A percentile compares a stretch with the other conserved stretches of the same genome.
Evolutionary conservation across 108 stramenopile species (phyloP).

Genomic region (Nitzschia sp.): DNA sequence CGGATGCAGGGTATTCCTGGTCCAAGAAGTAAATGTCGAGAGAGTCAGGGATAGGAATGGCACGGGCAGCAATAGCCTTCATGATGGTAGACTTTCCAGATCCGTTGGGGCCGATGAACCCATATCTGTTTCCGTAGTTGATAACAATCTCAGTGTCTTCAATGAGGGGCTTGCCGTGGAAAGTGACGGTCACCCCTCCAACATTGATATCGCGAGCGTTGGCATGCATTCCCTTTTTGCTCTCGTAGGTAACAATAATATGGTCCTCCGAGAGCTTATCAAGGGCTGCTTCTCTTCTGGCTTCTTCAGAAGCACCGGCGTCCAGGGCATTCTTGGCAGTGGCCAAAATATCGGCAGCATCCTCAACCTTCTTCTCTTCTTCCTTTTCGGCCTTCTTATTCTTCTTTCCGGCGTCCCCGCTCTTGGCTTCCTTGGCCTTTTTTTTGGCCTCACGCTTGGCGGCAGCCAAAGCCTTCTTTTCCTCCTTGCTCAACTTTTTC

Average conservation of each 20-base stretch:
- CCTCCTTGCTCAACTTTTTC: conserved; percentile 89
- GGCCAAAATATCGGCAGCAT: not conserved
- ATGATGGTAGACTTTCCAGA: conserved; percentile 89
- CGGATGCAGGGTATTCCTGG: conserved; percentile 91
- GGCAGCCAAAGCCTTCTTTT: conserved; percentile 88
- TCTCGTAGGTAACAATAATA: conserved; percentile 85
- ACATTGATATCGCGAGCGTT: conserved; percentile 97
- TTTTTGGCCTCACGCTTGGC: conserved; percentile 87
- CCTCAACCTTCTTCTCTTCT: conserved; percentile 53
- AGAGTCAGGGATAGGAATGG: conserved; percentile 94
- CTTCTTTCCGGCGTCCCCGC: conserved; percentile 16
- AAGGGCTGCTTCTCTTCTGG: conserved; percentile 62
- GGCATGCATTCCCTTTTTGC: conserved; percentile 71
- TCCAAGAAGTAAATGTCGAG: conserved; percentile 96
- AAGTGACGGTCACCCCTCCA: conserved; percentile 89
- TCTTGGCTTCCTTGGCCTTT: conserved; percentile 58
- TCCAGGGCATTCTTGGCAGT: conserved; percentile 31
- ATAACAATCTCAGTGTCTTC: conserved; percentile 87
- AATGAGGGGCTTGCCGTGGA: conserved; percentile 85
- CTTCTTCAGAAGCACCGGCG: conserved; percentile 48
- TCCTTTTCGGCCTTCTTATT: conserved; percentile 37
- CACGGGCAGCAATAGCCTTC: conserved; percentile 93
- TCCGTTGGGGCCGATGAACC: conserved; percentile 80
- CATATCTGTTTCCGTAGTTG: conserved; percentile 94
- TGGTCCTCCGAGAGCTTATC: conserved; percentile 72